Conservation (phyloP, 1,139 yeast species). For the Diutina mesorugosa region DNA sequence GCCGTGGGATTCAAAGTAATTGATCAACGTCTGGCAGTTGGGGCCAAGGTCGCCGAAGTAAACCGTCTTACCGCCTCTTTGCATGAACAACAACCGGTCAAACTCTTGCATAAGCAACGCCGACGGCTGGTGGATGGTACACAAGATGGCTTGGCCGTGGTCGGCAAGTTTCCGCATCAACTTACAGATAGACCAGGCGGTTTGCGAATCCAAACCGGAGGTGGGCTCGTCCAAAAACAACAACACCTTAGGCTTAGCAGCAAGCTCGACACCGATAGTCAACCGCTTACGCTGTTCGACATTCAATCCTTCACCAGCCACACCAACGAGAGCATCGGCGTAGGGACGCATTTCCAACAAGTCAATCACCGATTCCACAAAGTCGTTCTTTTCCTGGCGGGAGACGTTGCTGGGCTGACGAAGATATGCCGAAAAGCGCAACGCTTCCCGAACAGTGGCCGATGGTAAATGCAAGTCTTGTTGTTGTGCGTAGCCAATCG, state of each 20-base stretch:
- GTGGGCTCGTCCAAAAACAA: conserved; percentile 88
- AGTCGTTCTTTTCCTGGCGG: conserved; percentile 46
- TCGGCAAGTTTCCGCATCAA: conserved; percentile 63
- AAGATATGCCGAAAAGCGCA: conserved; percentile 56
- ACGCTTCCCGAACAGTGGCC: conserved; percentile 73
- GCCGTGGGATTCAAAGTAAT: conserved; percentile 61
- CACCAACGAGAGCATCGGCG: conserved; percentile 78
- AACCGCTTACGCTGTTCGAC: conserved; percentile 81
- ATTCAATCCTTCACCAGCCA: conserved; percentile 64
- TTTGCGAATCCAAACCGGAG: conserved; percentile 84
- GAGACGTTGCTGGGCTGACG: conserved; percentile 53
- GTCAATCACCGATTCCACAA: conserved; percentile 59
- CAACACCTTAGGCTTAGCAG: conserved; percentile 73
- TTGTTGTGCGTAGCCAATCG: conserved; percentile 77
- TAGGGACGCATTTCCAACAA: conserved; percentile 61
- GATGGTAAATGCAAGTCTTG: conserved; percentile 65
- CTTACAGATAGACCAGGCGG: conserved; percentile 80
- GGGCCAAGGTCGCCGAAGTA: conserved; percentile 73
- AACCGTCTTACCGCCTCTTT: conserved; percentile 66
- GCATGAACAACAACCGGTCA: conserved; percentile 61
- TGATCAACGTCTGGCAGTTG: conserved; percentile 44
- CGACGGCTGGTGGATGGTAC: conserved; percentile 80
- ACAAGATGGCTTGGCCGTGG: conserved; percentile 72
- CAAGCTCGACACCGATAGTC: conserved; percentile 78
- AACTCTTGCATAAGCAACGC: conserved; percentile 67